Base-by-base conservation (phyloP, 345 rosid genomes). In the Arabis hirsuta region DNA sequence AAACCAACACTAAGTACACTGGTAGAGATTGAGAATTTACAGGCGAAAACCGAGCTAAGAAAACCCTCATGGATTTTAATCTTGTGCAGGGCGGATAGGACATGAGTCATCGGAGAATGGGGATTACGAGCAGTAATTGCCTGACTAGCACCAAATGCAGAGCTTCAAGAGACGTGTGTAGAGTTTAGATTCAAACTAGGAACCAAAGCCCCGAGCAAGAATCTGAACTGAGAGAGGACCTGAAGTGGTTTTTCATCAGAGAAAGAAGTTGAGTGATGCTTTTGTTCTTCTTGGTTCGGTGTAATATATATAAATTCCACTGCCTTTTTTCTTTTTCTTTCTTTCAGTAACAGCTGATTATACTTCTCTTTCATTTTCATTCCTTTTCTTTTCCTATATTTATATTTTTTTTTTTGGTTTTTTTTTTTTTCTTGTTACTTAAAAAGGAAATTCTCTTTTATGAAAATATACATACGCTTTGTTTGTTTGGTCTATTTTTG, bases 91-190 rank as follows among this genome's bases (percentile, higher is more conserved):
- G 62, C 76, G 87, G 76, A 32, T 75, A 61, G 84, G 83, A 26
- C 77, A 78, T 73, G 86, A 84, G 47, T 86, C 95, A 12, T 87
- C 88, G 0, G 91, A 80, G 79, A 87, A 85, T 43, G 87, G 96
- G 52, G 86, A 81, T 65, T 85, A 82, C 41, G 85, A 87, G 26
- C 88, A 78, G 74, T 71, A 77, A 20, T 58, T 74, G 29, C 78
- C 76, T 46, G 53, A 88, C 79, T 56, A 84, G 73, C 59, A 65
- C 20, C 38, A 19, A 19, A 62, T 42, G 1, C 56, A 9, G 55
- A 65, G 58, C 9, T 73, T 67, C 42, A 39, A 50, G 32, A 61
- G 73, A 53, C 55, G 27, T 47, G 61, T 65, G 45, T 73, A 74
- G 79, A 0, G 45, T 61, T 74, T 75, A 75, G 74, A 68, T 74